Evolutionary conservation across 305 asterid species (phyloP).

Genomic region (Coffea humblotiana): DNA sequence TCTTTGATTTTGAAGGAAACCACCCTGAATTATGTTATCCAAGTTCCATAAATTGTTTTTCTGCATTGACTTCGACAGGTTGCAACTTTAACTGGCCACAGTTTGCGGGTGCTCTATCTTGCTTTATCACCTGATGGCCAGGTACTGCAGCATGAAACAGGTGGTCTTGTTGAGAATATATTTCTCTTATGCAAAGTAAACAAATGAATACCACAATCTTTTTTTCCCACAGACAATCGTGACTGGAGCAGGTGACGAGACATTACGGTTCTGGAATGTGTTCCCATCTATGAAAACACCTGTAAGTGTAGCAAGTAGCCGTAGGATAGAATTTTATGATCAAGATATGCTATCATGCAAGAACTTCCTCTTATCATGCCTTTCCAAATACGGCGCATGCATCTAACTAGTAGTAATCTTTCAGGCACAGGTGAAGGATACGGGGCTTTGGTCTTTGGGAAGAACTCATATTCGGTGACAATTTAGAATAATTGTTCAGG

Average conservation of each 20-base stretch:
- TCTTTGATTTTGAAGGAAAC: neutral
- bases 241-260: slow-evolving; percentile 98
- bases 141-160: slow-evolving; percentile 37
- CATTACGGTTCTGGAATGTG: slow-evolving; percentile 88
- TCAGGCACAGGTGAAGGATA: slow-evolving; percentile 80
- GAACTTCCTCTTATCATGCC: neutral
- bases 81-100: slow-evolving; percentile 93
- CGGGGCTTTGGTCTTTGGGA: slow-evolving; percentile 91
- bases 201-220: too few relatives aligned
- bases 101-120: slow-evolving; percentile 82
- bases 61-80: slow-evolving; percentile 43
- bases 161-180: neutral
- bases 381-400: neutral
- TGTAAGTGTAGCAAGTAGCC: slow-evolving; percentile 46
- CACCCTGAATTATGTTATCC: neutral
- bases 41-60: neutral
- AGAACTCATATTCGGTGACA: slow-evolving; percentile 84
- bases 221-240: slow-evolving; percentile 49
- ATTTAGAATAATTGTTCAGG: neutral
- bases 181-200: neutral
- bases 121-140: slow-evolving; percentile 99
- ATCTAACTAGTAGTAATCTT: slow-evolving; percentile 3
- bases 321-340: neutral
- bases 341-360: neutral
- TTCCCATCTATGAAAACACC: slow-evolving; percentile 81